These are phyloP conservation scores for Pterocarpus macrocarpus DNA, from an alignment of 306 rosid species.

Conservation along the genomic window DNA sequence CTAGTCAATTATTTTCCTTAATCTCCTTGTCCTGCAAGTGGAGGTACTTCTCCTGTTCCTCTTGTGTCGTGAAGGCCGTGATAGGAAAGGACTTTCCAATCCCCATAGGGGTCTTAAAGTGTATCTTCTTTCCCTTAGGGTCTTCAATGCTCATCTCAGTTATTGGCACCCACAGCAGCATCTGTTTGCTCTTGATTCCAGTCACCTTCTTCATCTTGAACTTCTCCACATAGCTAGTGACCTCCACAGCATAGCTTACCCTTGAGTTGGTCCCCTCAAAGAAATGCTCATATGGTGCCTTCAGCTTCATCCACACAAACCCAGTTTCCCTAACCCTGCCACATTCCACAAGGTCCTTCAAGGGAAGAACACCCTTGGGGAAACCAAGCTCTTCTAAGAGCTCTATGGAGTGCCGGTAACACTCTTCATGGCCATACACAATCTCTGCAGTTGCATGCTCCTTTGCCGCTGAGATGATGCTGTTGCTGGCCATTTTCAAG, in stretches of 20 bases:
- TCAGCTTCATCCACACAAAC: slow-evolving; percentile 88
- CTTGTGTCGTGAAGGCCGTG: slow-evolving; percentile 69
- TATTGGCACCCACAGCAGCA: slow-evolving; percentile 79
- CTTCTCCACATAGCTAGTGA: slow-evolving; percentile 80
- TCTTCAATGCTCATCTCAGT: slow-evolving; percentile 77
- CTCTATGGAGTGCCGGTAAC: slow-evolving; percentile 61
- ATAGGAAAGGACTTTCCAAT: slow-evolving; percentile 75
- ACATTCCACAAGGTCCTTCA: slow-evolving; percentile 78
- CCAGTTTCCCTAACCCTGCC: slow-evolving; percentile 81
- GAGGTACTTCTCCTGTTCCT: slow-evolving; percentile 60
- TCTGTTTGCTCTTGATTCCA: slow-evolving; percentile 80
- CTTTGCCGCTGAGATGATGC: slow-evolving; percentile 23
- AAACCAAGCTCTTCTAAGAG: slow-evolving; percentile 76
- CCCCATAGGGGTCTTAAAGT: slow-evolving; percentile 77
- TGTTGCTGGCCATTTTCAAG: slow-evolving; percentile 44
- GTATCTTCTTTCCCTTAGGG: slow-evolving; percentile 53
- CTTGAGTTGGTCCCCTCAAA: slow-evolving; percentile 57
- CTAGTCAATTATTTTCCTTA: not conserved
- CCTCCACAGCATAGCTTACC: slow-evolving; percentile 77
- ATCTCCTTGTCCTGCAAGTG: slow-evolving; percentile 10
- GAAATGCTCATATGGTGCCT: slow-evolving; percentile 73
- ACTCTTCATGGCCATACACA: slow-evolving; percentile 67
- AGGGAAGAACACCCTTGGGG: slow-evolving; percentile 77
- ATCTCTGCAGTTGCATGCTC: slow-evolving; percentile 77
- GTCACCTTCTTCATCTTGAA: slow-evolving; percentile 82